phyloP scores from a whole-genome alignment of 2,329 filamentous ascomycete species.

The Penicillium sp. region DNA sequence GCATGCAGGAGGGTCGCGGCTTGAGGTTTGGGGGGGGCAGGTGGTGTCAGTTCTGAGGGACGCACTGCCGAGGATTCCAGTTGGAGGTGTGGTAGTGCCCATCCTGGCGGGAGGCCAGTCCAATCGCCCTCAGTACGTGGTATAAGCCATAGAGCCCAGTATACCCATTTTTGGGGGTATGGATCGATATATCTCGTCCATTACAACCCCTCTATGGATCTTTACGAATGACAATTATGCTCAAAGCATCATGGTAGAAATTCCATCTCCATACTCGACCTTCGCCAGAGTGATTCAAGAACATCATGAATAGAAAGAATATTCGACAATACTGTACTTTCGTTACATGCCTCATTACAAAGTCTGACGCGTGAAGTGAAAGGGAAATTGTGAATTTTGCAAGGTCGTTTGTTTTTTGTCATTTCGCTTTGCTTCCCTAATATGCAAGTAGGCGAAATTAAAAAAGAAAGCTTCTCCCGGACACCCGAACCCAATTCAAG shows the following conservation, averaged over 20 bases:
- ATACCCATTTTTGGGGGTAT: too few relatives aligned
- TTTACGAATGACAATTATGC: background rate
- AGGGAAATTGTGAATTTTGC: slow-evolving; percentile 28
- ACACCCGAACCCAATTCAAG: slow-evolving; percentile 38
- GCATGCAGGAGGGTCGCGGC: background rate
- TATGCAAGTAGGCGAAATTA: slow-evolving; percentile 44
- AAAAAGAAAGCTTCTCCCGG: slow-evolving; percentile 39
- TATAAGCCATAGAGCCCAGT: background rate
- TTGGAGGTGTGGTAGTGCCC: too few relatives aligned
- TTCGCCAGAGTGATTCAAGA: background rate
- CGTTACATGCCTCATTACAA: slow-evolving; percentile 34
- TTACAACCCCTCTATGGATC: background rate
- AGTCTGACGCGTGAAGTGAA: slow-evolving; percentile 26
- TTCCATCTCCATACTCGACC: background rate
- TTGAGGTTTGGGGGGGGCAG: background rate
- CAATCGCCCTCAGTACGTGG: background rate
- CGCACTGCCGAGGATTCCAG: background rate
- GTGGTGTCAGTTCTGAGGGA: background rate
- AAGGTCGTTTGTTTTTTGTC: slow-evolving; percentile 37
- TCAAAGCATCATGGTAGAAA: background rate
- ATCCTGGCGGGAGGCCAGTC: background rate
- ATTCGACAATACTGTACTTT: slow-evolving; percentile 9
- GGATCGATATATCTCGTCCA: too few relatives aligned
- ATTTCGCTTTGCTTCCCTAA: slow-evolving; percentile 44
- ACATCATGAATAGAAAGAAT: background rate